Conservation (phyloP, 192 early-diverging fungal genomes). For the Obelidium mucronatum region DNA sequence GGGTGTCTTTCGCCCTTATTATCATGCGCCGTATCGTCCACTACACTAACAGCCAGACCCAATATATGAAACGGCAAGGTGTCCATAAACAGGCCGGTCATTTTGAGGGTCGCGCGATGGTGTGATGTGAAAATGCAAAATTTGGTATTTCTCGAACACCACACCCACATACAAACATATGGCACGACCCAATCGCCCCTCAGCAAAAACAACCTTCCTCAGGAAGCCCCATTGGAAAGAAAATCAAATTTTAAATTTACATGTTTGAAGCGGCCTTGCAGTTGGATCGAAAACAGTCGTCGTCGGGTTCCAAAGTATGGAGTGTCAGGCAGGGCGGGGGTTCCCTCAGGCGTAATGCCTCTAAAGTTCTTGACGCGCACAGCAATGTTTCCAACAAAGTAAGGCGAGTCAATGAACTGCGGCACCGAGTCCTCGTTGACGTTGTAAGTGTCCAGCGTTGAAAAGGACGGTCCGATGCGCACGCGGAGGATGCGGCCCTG, state of each 20-base stretch:
- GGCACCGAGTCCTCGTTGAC: constrained; percentile 75
- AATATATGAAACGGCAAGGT: no score
- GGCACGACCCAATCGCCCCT: no score
- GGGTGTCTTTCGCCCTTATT: no score
- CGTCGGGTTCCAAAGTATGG: constrained; percentile 67
- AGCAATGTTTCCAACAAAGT: constrained; percentile 69
- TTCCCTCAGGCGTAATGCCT: constrained; percentile 56
- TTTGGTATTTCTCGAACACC: no score
- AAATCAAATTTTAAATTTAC: constrained; percentile 43
- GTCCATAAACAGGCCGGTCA: no score
- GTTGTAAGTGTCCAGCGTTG: constrained; percentile 44
- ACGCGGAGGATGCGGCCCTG: constrained; percentile 50
- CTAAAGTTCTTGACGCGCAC: constrained; percentile 75
- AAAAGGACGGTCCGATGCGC: constrained; percentile 53
- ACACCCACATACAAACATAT: no score
- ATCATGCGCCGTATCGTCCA: no score
- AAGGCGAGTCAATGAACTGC: constrained; percentile 64
- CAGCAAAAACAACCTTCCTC: neutral
- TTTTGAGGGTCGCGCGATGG: no score
- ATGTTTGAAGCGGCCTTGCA: constrained; percentile 76
- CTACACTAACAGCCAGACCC: no score
- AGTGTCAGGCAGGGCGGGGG: constrained; percentile 29
- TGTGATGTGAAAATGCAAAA: no score
- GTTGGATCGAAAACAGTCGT: constrained; percentile 74
- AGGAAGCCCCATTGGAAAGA: no score